Conservation (phyloP, 2,329 filamentous ascomycete genomes). For the Aspergillus calidoustus region DNA sequence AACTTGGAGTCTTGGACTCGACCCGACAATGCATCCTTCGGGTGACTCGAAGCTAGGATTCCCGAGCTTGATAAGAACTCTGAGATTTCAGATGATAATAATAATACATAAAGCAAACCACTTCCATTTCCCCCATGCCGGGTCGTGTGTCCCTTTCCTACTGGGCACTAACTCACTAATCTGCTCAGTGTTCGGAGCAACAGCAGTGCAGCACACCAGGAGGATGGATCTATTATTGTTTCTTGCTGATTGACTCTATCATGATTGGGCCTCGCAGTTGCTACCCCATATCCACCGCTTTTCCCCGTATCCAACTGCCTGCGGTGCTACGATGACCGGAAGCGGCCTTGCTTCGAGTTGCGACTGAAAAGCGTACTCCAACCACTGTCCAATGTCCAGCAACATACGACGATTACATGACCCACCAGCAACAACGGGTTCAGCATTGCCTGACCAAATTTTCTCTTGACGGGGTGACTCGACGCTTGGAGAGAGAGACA, state of each 20-base stretch:
- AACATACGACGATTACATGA: neutral
- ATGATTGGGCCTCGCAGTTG: conserved; percentile 1
- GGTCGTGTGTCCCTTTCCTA: conserved; percentile 15
- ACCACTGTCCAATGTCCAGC: neutral
- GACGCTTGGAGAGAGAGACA: neutral
- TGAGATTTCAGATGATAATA: conserved; percentile 26
- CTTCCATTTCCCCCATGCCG: conserved; percentile 15
- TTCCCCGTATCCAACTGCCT: neutral
- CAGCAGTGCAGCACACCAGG: neutral
- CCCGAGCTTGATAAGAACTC: conserved; percentile 23
- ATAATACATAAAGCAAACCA: conserved; percentile 28
- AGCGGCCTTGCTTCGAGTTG: conserved; percentile 1
- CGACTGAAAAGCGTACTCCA: neutral
- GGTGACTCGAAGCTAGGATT: conserved; percentile 5
- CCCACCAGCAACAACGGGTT: neutral
- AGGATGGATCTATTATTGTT: conserved; percentile 4
- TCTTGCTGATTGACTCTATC: neutral
- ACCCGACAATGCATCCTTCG: neutral
- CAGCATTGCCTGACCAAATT: neutral
- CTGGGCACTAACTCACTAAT: neutral
- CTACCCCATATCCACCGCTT: conserved; percentile 2
- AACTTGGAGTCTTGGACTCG: neutral
- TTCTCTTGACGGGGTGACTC: neutral
- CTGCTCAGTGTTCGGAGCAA: neutral
- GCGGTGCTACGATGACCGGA: neutral